Evolutionary conservation across 1,284 basidiomycete genomes (phyloP), one percentile per base, ranked within the genome.

Genomic region (Gastroboletus turbinatus): DNA sequence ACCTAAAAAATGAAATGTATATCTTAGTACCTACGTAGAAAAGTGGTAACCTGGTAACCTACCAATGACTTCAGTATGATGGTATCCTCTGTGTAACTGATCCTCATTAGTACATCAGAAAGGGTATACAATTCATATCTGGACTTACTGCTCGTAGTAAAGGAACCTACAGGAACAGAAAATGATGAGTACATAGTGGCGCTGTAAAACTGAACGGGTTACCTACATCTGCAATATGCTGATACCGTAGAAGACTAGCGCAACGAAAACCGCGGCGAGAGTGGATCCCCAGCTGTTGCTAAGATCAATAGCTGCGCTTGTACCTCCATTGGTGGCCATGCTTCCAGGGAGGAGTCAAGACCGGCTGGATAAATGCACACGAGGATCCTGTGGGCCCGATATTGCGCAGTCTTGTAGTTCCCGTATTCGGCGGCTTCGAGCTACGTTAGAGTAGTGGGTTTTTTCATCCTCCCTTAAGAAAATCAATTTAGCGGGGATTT

Each of bases 161-260:
- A 65, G 53, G 36, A 68, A 68, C 14, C 67, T 65, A 38, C n/a
- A 33, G 14, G 23, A 33, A 25, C n/a, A 38, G 10, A 39, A 46
- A 19, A 19, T 39, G 44, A 52, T 49, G 8, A 42, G 19, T n/a
- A n/a, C n/a, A n/a, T n/a, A 52, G 13, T 19, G 19, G 29, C 8
- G 11, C n/a, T n/a, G 21, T 39, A 47, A 38, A 19, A 42, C 46
- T 29, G 33, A 35, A 44, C 7, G 5, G n/a, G 29, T 16, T 19
- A 57, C 65, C 21, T 44, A 68, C 65, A 61, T 68, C 46, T 69
- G 65, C 19, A 66, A 40, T 56, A 66, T 60, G 50, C 66, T 66
- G 53, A 69, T 25, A 17, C 65, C 65, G 50, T 66, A 67, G 16
- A 67, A 45, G 25, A 64, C 48, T 2, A 69, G 49, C 10, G 65